phyloP scores from a whole-genome alignment of 2,329 filamentous ascomycete genomes.

The Xylaria digitata region DNA sequence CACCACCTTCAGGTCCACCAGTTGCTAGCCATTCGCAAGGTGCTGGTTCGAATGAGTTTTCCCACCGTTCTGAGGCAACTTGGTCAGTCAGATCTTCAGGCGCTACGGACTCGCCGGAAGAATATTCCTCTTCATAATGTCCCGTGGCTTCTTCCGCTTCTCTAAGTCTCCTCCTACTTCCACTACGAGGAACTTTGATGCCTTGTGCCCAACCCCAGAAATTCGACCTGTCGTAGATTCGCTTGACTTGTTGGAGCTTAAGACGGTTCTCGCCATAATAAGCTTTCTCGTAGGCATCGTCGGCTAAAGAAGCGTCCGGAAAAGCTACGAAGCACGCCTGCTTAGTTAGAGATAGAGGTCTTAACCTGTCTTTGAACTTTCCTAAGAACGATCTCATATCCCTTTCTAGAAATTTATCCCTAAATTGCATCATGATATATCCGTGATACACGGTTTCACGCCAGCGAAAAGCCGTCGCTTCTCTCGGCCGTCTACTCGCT shows the following conservation, averaged over 20 bases:
- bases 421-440: constrained; percentile 49
- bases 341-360: constrained; percentile 38
- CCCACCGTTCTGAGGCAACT: constrained; percentile 8
- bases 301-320: constrained; percentile 37
- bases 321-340: constrained; percentile 50
- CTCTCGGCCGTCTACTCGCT: constrained; percentile 26
- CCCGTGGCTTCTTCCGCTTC: neutral
- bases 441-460: constrained; percentile 45
- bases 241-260: constrained; percentile 45
- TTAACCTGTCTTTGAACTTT: constrained; percentile 42
- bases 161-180: neutral
- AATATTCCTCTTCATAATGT: constrained; percentile 1
- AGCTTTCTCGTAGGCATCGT: constrained; percentile 41
- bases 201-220: constrained; percentile 49
- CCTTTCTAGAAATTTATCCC: constrained; percentile 50
- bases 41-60: constrained; percentile 10
- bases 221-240: constrained; percentile 45
- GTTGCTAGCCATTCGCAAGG: constrained; percentile 18
- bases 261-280: constrained; percentile 49
- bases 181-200: constrained; percentile 28
- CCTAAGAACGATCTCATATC: constrained; percentile 45
- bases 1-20: constrained; percentile 12
- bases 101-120: neutral
- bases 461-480: constrained; percentile 50
- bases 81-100: constrained; percentile 6